Percentiles rank a stretch among this genome's conserved stretches.
Conservation (phyloP, 768 basidiomycete species). For the Pisolithus microcarpus region DNA sequence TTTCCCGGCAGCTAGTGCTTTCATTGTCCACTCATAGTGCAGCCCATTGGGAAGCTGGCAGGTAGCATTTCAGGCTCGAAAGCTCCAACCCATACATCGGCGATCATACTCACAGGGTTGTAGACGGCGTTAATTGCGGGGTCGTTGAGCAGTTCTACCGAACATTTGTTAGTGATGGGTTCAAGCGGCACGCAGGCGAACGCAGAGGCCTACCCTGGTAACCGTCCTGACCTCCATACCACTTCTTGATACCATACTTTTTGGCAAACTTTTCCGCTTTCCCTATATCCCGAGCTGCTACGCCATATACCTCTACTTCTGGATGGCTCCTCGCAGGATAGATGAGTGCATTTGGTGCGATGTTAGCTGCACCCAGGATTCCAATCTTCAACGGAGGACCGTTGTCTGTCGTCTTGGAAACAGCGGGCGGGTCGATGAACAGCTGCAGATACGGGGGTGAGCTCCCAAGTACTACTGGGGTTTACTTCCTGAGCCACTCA, state of each 20-base stretch:
- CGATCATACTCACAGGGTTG: conserved; percentile 37
- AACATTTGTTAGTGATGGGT: background rate
- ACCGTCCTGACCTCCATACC: conserved; percentile 37
- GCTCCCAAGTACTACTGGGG: too few species aligned
- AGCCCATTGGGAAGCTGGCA: conserved; percentile 49
- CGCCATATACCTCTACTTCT: conserved; percentile 48
- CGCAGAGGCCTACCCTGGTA: conserved; percentile 42
- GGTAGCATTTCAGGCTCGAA: background rate
- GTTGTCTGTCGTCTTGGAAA: background rate
- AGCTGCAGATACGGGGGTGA: background rate
- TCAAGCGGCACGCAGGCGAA: background rate
- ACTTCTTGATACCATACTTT: conserved; percentile 39
- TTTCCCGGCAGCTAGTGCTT: conserved; percentile 53
- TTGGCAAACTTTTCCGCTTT: conserved; percentile 30
- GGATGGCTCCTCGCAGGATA: conserved; percentile 45
- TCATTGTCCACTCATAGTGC: conserved; percentile 64
- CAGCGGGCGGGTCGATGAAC: conserved; percentile 14
- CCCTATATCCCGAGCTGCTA: conserved; percentile 49
- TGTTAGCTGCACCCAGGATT: conserved; percentile 47
- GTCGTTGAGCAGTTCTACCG: conserved; percentile 43
- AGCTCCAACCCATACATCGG: too few species aligned
- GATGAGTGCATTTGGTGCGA: conserved; percentile 47
- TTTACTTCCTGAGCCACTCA: too few species aligned
- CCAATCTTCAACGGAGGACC: conserved; percentile 30
- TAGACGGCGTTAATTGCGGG: conserved; percentile 50